Evolutionary conservation across 805 yeast genomes (phyloP), one percentile per base, ranked within the genome.

Genomic region (Sugiyamaella boreocaroliniensis): DNA sequence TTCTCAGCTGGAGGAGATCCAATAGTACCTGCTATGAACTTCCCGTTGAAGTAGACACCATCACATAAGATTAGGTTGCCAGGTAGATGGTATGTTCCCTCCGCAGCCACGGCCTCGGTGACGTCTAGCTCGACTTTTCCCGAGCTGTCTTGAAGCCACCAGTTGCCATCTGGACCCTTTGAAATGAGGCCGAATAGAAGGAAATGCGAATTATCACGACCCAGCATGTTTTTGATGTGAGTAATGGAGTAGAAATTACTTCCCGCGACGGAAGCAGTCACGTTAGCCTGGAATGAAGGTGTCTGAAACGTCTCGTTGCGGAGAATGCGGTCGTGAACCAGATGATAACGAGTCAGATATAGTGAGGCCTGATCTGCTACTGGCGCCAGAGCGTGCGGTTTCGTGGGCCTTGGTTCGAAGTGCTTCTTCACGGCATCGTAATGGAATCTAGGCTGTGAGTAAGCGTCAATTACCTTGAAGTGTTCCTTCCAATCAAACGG

Each of bases 1-100:
- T 78, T 74, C 65, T 93, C 99, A 2, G 89, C 84, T 0, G 93
- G 89, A 2, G 99, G 98, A 55, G 89, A 96, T 2, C 86, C 85
- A 48, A 93, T 75, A 4, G 85, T 77, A 29, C 85, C 76, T 0
- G 85, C 46, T 58, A 84, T 81, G 64, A 93, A 89, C 47, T 77
- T 81, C 26, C 74, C 75, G 43, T 62, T 62, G 11, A 65, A 65
- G 64, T 89, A 88, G 15, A 87, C 80, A 15, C 99, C 99, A 63
- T 89, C 95, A 49, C 86, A 84, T 1, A 92, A 69, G 0, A 88
- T 80, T 60, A 85, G 81, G 72, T 85, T 82, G 1, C 99, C 98
- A 0, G 80, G 75, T 2, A 83, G 79, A 20, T 74, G 76, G 61
- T 80, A 90, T 10, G 37, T 76, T 0, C 83, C 88, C 2, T 73